Evolutionary conservation across 148 eudicot species (phyloP).

Genomic region (Rhododendron griersonianum): DNA sequence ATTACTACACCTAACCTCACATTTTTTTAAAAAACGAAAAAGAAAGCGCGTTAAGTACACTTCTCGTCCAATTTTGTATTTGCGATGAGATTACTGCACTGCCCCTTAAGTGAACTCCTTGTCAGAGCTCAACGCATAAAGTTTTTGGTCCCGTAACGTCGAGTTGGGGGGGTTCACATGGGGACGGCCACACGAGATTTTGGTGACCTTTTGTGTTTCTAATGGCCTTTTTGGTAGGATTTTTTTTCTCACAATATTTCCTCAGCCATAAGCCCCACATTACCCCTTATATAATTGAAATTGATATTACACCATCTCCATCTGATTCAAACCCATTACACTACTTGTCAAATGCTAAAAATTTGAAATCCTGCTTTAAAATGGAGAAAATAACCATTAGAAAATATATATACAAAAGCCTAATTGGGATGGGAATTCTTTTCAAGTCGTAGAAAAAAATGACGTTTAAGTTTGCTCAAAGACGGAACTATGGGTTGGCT

Average conservation of each 20-base stretch:
- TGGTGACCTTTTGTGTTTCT: constrained; percentile 1
- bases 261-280: background rate
- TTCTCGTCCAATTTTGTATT: background rate
- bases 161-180: constrained; percentile 8
- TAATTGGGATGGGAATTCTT: too few relatives aligned
- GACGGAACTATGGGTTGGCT: too few relatives aligned
- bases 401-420: too few relatives aligned
- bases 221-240: constrained; percentile 1
- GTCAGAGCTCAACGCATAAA: background rate
- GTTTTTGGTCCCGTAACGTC: background rate
- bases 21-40: too few relatives aligned
- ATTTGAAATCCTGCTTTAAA: background rate
- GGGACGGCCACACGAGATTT: constrained; percentile 8
- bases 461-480: too few relatives aligned
- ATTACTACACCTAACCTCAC: too few relatives aligned
- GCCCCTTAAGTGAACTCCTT: background rate
- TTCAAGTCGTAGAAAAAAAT: too few relatives aligned
- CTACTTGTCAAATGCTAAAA: background rate
- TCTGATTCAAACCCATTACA: background rate
- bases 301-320: background rate
- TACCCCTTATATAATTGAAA: background rate
- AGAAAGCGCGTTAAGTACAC: background rate
- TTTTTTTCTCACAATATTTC: background rate
- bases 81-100: background rate
- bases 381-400: too few relatives aligned